Percentiles rank a stretch among this genome's conserved stretches.
These are phyloP conservation scores for Fomitopsis schrenkii DNA, from an alignment of 1,284 basidiomycete genomes.

Conservation along the genomic window DNA sequence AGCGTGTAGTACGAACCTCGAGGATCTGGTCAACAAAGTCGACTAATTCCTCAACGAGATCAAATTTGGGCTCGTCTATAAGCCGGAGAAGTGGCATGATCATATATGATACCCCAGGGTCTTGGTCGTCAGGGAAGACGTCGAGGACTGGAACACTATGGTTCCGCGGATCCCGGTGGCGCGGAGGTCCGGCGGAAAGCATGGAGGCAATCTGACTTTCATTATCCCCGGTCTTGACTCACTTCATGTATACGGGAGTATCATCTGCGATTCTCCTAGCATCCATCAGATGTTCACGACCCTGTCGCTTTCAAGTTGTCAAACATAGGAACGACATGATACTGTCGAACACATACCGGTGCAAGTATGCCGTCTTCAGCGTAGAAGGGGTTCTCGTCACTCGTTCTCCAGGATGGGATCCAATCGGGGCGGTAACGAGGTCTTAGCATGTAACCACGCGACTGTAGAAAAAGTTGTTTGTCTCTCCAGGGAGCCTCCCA, in stretches of 20 bases:
- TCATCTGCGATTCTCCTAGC: slow-evolving; percentile 23
- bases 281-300: slow-evolving; percentile 19
- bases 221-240: slow-evolving; percentile 4
- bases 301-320: background rate
- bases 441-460: slow-evolving; percentile 8
- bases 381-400: background rate
- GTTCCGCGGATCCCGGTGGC: slow-evolving; percentile 20
- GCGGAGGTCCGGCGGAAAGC: too few species aligned
- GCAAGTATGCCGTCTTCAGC: slow-evolving; percentile 10
- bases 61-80: slow-evolving; percentile 20
- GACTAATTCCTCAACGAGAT: slow-evolving; percentile 18
- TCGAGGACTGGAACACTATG: slow-evolving; percentile 31
- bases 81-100: slow-evolving; percentile 28
- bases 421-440: slow-evolving; percentile 9
- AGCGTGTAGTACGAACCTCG: slow-evolving; percentile 14
- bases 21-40: slow-evolving; percentile 25
- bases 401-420: slow-evolving; percentile 11
- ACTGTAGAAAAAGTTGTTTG: background rate
- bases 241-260: slow-evolving; percentile 23
- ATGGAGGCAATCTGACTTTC: too few species aligned
- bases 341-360: background rate
- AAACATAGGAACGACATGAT: background rate
- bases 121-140: slow-evolving; percentile 16
- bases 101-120: slow-evolving; percentile 15
- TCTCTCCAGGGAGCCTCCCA: slow-evolving; percentile 1